Base-by-base conservation (phyloP, 2,329 filamentous ascomycete species). In the Tolypocladium tundrense region DNA sequence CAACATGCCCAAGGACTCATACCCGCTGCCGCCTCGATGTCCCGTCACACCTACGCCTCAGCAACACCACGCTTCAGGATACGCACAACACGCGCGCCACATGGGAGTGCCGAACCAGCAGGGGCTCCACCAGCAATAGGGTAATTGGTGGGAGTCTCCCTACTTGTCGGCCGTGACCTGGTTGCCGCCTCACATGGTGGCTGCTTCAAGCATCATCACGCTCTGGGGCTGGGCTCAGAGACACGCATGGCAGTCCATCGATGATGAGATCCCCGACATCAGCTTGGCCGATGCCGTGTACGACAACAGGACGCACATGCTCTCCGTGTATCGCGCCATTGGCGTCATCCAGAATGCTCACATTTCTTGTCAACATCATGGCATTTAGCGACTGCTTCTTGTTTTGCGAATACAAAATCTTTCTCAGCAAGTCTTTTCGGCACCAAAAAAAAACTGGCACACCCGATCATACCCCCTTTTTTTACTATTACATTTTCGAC, bases 41-140 rank as follows among this genome's bases (percentile, higher is more conserved):
- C 84, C 84, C 0, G 80, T 86, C 50, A 87, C 84, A 2, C 84
- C 84, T 13, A 84, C 83, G 21, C 83, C 83, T 27, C 73, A 75
- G 63, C 70, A 75, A 61, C 72, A 75, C 63, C 74, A 75, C 56
- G 65, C 67, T 58, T 58, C 66, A 14, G 59, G 65, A 51, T 71
- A 72, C 60, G 59, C 69, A 66, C 65, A 70, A 64, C 62, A 72
- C 39, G 61, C 64, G n/a, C 72, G 72, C 53, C 68, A 71, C 58
- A 53, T 64, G 56, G 67, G 65, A 53, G 77, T 78, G 60, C 69
- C 75, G 58, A 72, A 73, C 62, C 78, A 80, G 53, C 68, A 70
- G 55, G 62, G 60, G 73, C 76, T 66, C 65, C 75, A 59, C 65
- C 74, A 77, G 66, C 75, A 75, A 68, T 77, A 78, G 57, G 56